Base-by-base conservation (phyloP, 2,329 filamentous ascomycete species). In the Xylariomycetidae sp. region DNA sequence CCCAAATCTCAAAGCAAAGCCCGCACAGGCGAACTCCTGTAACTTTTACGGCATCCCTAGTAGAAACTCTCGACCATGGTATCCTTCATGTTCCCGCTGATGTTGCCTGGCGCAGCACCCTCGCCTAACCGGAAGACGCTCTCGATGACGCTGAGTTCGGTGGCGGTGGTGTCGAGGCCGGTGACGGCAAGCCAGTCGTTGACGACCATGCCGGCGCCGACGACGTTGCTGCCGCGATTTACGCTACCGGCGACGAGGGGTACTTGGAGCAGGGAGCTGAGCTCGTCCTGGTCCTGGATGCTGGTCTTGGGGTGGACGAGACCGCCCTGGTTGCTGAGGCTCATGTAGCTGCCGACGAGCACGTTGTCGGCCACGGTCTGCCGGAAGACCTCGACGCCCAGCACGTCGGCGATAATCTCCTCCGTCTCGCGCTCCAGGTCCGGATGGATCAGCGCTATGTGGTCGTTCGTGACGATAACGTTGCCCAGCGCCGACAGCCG, bases 1-100 rank as follows among this genome's bases (percentile, higher is more conserved):
- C n/a, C n/a, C n/a, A n/a, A n/a, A n/a, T n/a, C n/a, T n/a, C n/a
- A n/a, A n/a, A n/a, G n/a, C n/a, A n/a, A n/a, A n/a, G n/a, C n/a
- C n/a, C n/a, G n/a, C n/a, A n/a, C n/a, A n/a, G n/a, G n/a, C n/a
- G n/a, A n/a, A n/a, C n/a, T n/a, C n/a, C n/a, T n/a, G n/a, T n/a
- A n/a, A n/a, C n/a, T n/a, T n/a, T n/a, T n/a, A n/a, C n/a, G n/a
- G n/a, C n/a, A n/a, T n/a, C n/a, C n/a, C n/a, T n/a, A 98, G 70
- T 98, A 98, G 69, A 96, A 98, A 53, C 86, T 94, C 72, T 98
- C 92, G 42, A 98, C 92, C 78, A 98, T 94, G 47, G 88, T 92
- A 61, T 96, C 90, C 76, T 95, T 96, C 70, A 95, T 81, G 49
- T 68, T 80, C 32, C 80, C 84, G 60, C 85, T 85, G 67, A 90